Base-by-base conservation (phyloP, 176 grass and related monocot species). In the Lolium rigidum region DNA sequence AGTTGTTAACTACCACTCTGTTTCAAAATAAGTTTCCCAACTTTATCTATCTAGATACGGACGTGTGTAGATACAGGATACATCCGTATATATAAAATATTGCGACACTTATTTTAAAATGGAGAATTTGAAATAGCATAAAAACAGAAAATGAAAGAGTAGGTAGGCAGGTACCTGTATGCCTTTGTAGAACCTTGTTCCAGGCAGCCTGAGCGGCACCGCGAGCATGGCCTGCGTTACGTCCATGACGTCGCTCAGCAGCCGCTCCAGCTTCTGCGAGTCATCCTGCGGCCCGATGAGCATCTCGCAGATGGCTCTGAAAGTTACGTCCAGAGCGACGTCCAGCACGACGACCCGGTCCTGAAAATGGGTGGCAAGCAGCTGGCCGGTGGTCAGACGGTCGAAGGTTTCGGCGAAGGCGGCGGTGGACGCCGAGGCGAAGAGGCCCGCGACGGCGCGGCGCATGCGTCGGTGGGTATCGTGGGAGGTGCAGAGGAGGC, bases 191-290 rank as follows among this genome's bases (percentile, higher is more conserved):
- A 95, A 98, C 84, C 91, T 93, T 8, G 93, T 90, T 3, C 91
- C 91, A 0, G 91, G 88, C 65, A 98, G 76, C 79, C 90, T 65
- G 60, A 98, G 70, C 28, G 95, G 93, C 26, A 98, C 64, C 9
- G 93, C 91, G 18, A 98, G 81, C 95, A 98, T 95, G 52, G 93
- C 95, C 77, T 87, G 88, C 54, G 82, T 98, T 7, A 95, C 87
- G 47, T 86, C 77, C n/a, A 87, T 74, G 74, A 98, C 87, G 69
- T 95, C 93, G 50, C 89, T 52, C 76, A 83, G 91, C 39, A 98
- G 81, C 39, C 3, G 82, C 52, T 38, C 69, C 69, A 92, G 63
- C 84, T 75, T 56, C 4, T 50, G 24, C 35, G 74, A 67, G 1
- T 81, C 93, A 0, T 85, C 80, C 21, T 0, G 64, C 83, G 86